Evolutionary conservation across 2,329 filamentous ascomycete genomes (phyloP), one percentile per base, ranked within the genome.

Genomic region (Pyrenophora graminea): DNA sequence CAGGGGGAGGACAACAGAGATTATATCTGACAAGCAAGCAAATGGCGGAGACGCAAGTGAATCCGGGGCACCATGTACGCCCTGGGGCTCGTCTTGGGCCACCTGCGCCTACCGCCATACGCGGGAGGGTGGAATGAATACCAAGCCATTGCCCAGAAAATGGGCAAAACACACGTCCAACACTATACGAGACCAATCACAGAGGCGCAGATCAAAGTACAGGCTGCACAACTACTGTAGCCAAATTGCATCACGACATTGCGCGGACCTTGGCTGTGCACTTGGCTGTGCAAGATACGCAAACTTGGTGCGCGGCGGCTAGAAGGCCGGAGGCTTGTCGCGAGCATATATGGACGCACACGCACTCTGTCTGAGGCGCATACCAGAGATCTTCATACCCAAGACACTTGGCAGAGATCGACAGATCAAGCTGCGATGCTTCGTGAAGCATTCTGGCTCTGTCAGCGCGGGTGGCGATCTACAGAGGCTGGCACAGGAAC

Each of bases 291-390:
- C 27, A 30, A 39, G 32, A 36, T 41, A 41, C 48, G 48, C 51
- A 51, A 48, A 39, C 36, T 21, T 25, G 32, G 44, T 39, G 45
- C 54, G 55, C 47, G 40, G 48, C 51, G 55, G 51, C 55, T 17
- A 55, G 55, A 34, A 36, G 43, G 34, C 45, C 55, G 51, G 55
- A 57, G 44, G 55, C 55, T 57, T 57, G 51, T 55, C 55, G 25
- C 15, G 41, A 43, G 32, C 39, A 46, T 42, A 36, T 30, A 32
- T 43, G 36, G 30, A 13, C 31, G 43, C 36, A 37, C 38, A 39
- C 48, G 51, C 48, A 51, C 34, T 39, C 12, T 15, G 18, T 39
- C 3, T 48, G 48, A 48, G 44, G 48, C 48, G 48, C 48, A 51
- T 38, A 27, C 45, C 19, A 18, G 13, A 8, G 44, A 51, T 51